Percentiles rank a stretch among this genome's conserved stretches.
phyloP scores from a whole-genome alignment of 805 yeast species.

The Candida mattraensis region DNA sequence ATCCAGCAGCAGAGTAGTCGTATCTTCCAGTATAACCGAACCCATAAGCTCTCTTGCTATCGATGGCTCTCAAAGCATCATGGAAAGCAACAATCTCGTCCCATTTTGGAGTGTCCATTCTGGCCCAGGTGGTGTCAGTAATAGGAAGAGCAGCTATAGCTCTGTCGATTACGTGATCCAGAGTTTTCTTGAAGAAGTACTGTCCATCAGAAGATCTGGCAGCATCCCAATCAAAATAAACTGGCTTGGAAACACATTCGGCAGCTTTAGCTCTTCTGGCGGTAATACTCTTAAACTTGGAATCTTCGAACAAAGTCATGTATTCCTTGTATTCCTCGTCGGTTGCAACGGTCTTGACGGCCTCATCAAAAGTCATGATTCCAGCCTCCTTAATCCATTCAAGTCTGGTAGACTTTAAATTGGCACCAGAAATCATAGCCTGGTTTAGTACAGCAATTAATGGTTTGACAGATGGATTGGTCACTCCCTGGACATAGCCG shows the following conservation, averaged over 20 bases:
- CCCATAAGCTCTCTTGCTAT: constrained; percentile 55
- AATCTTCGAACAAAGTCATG: constrained; percentile 11
- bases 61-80: constrained; percentile 42
- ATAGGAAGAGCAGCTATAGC: constrained; percentile 55
- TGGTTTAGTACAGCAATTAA: constrained; percentile 44
- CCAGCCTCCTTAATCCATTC: constrained; percentile 46
- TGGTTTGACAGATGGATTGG: constrained; percentile 37
- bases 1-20: constrained; percentile 61
- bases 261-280: constrained; percentile 21
- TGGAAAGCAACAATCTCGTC: constrained; percentile 51
- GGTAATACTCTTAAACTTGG: constrained; percentile 23
- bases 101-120: constrained; percentile 61
- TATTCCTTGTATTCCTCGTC: constrained; percentile 18
- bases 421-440: constrained; percentile 41
- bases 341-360: constrained; percentile 38
- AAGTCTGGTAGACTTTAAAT: constrained; percentile 38
- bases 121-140: constrained; percentile 62
- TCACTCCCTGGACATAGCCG: constrained; percentile 52
- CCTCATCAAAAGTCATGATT: constrained; percentile 52
- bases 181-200: constrained; percentile 48
- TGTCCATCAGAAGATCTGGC: constrained; percentile 62
- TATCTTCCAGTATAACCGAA: constrained; percentile 62
- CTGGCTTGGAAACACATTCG: constrained; percentile 31
- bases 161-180: constrained; percentile 56
- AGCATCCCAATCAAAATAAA: constrained; percentile 59